Conservation (phyloP, 768 basidiomycete genomes). For the Vishniacozyma victoriae region DNA sequence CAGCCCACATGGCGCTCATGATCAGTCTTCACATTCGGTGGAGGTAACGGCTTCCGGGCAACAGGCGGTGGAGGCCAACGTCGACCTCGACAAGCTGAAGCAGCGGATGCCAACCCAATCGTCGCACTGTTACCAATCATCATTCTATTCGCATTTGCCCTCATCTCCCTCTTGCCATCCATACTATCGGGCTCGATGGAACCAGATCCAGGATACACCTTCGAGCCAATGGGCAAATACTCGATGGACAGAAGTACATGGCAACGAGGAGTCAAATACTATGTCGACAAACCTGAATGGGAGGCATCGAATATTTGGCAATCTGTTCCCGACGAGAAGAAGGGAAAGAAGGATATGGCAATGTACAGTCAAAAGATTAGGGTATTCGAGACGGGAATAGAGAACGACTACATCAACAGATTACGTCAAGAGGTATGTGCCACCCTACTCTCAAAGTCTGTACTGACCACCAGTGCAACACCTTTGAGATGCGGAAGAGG, state of each 20-base stretch:
- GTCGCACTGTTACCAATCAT: conserved; percentile 79
- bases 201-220: conserved; percentile 77
- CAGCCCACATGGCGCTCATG: not conserved
- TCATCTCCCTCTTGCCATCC: conserved; percentile 72
- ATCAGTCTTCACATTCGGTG: conserved; percentile 69
- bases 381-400: conserved; percentile 72
- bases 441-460: not conserved
- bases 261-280: conserved; percentile 69
- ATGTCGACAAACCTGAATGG: conserved; percentile 73
- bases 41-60: conserved; percentile 69
- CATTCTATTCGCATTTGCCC: conserved; percentile 74
- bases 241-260: conserved; percentile 59
- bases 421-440: conserved; percentile 54
- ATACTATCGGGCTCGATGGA: conserved; percentile 62
- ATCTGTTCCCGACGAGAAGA: conserved; percentile 38
- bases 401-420: conserved; percentile 65
- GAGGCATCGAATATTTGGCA: conserved; percentile 66
- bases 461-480: conserved; percentile 57
- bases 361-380: conserved; percentile 48
- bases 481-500: conserved; percentile 61
- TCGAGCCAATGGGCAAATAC: conserved; percentile 59
- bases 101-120: conserved; percentile 47
- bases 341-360: conserved; percentile 27
- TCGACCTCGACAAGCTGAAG: conserved; percentile 40
- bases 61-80: conserved; percentile 51